Conservation (phyloP, 139 green algal species). For the Pleodorina starrii region DNA sequence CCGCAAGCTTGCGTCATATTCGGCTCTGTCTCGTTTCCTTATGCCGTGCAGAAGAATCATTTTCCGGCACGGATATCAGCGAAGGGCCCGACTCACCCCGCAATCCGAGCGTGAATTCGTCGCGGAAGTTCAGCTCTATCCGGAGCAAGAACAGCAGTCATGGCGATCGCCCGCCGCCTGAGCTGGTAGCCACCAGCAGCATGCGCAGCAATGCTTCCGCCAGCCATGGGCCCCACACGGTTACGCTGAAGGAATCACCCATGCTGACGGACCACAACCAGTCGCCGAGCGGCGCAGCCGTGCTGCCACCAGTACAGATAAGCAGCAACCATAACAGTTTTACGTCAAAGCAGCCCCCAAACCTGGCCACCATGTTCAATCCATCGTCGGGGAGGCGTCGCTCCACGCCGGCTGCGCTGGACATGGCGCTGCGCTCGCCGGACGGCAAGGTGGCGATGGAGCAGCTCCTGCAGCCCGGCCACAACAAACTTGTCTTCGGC, state of each 20-base stretch:
- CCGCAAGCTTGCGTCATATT: neutral
- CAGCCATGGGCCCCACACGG: neutral
- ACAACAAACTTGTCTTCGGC: slow-evolving; percentile 65
- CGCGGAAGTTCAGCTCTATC: slow-evolving; percentile 30
- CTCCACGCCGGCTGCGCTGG: slow-evolving; percentile 60
- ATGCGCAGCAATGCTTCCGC: slow-evolving; percentile 39
- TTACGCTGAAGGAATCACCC: slow-evolving; percentile 23
- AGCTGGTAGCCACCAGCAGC: slow-evolving; percentile 32
- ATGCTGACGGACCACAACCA: slow-evolving; percentile 10
- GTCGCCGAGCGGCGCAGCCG: neutral
- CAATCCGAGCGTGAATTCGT: neutral
- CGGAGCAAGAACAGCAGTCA: slow-evolving; percentile 46
- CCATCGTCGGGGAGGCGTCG: slow-evolving; percentile 48
- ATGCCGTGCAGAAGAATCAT: slow-evolving; percentile 12
- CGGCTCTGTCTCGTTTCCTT: neutral
- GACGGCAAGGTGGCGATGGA: slow-evolving; percentile 61
- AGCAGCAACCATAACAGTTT: slow-evolving; percentile 39
- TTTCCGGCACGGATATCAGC: slow-evolving; percentile 30
- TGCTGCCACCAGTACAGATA: slow-evolving; percentile 43
- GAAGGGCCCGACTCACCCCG: slow-evolving; percentile 12
- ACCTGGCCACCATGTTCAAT: slow-evolving; percentile 1
- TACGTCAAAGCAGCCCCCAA: slow-evolving; percentile 11
- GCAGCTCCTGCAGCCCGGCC: slow-evolving; percentile 55
- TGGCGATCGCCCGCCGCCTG: neutral
- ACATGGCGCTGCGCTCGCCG: slow-evolving; percentile 57